Evolutionary conservation across 805 yeast genomes (phyloP).

Genomic region (Cyberlindnera nakhonratchasimensis): DNA sequence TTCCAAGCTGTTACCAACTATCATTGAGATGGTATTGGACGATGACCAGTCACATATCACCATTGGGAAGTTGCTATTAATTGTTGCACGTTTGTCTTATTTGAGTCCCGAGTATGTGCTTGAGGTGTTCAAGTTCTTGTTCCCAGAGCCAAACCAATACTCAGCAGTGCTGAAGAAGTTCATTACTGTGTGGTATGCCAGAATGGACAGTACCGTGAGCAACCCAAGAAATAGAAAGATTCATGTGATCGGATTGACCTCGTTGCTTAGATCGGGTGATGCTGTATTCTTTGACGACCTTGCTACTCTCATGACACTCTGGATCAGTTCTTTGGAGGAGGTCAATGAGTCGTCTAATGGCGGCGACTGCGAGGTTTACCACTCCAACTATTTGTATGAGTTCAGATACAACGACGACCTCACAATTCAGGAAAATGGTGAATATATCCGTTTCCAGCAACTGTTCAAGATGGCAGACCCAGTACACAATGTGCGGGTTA

Average conservation of each 20-base stretch:
- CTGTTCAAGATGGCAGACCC: constrained; percentile 43
- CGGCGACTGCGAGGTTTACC: constrained; percentile 58
- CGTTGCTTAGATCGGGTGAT: constrained; percentile 41
- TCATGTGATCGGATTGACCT: constrained; percentile 57
- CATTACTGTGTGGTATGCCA: constrained; percentile 38
- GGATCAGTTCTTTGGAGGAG: constrained; percentile 67
- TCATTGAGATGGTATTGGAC: constrained; percentile 30
- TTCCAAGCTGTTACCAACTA: constrained; percentile 26
- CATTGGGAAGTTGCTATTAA: constrained; percentile 32
- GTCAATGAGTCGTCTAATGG: constrained; percentile 49
- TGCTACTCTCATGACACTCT: constrained; percentile 36
- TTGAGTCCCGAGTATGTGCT: constrained; percentile 30
- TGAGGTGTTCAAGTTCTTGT: constrained; percentile 28
- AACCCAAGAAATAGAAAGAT: constrained; percentile 76
- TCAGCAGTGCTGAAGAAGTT: constrained; percentile 29
- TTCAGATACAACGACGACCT: constrained; percentile 26
- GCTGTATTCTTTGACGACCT: constrained; percentile 30
- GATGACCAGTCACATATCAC: constrained; percentile 32
- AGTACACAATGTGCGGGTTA: constrained; percentile 50
- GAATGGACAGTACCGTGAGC: constrained; percentile 52
- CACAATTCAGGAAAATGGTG: constrained; percentile 34
- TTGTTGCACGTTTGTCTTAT: constrained; percentile 36
- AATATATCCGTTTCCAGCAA: constrained; percentile 40
- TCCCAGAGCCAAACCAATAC: constrained; percentile 25
- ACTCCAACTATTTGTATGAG: constrained; percentile 37